Percentiles rank a stretch among this genome's conserved stretches.
Evolutionary conservation across 106 monocot species (phyloP).

Genomic region (Platanthera guangdongensis): DNA sequence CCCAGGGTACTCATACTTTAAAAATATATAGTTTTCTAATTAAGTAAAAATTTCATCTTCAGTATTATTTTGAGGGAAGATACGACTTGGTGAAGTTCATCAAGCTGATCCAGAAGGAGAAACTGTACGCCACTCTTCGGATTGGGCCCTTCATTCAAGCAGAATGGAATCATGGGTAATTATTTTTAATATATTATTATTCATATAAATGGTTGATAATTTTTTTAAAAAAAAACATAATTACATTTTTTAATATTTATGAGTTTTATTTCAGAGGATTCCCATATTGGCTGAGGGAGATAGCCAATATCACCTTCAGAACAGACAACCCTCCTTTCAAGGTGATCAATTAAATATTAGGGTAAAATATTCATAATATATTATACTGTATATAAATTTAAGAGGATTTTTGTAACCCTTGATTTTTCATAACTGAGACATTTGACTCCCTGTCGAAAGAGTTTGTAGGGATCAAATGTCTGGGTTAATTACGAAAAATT

Average conservation of each 20-base stretch:
- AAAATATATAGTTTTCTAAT: too few relatives aligned
- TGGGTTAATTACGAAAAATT: not conserved
- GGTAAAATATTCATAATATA: too few relatives aligned
- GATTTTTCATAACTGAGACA: not conserved
- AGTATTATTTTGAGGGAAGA: conserved; percentile 78
- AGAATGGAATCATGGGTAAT: conserved; percentile 77
- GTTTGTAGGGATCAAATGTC: not conserved
- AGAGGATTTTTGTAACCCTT: too few relatives aligned
- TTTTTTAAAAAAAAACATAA: too few relatives aligned
- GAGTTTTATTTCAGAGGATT: conserved; percentile 44
- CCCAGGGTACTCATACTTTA: too few relatives aligned
- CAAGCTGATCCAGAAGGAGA: conserved; percentile 48
- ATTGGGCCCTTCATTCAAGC: conserved; percentile 86
- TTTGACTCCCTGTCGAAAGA: not conserved
- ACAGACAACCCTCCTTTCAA: conserved; percentile 79
- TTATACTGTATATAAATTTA: too few relatives aligned
- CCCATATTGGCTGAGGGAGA: conserved; percentile 82
- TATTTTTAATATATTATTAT: too few relatives aligned
- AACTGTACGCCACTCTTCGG: conserved; percentile 50
- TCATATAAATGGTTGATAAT: too few relatives aligned
- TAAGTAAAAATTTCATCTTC: conserved; percentile 2
- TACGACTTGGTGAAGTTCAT: conserved; percentile 71
- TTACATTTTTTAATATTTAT: not conserved
- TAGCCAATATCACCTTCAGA: conserved; percentile 53
- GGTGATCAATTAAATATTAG: conserved; percentile 20